phyloP scores from a whole-genome alignment of 2,329 filamentous ascomycete genomes.

The Waltergamsia citrina region DNA sequence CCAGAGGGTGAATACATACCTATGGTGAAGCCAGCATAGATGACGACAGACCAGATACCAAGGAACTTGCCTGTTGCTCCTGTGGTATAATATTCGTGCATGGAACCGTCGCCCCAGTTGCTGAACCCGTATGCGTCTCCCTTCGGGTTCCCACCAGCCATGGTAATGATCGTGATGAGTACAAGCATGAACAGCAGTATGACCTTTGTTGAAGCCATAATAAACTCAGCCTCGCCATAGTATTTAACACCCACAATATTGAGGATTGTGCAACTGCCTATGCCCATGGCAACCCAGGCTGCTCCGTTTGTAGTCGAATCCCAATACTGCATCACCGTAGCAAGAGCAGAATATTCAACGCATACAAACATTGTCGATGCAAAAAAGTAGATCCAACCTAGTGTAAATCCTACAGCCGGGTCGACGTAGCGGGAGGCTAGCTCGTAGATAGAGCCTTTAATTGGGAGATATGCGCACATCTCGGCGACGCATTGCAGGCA shows the following conservation, averaged over 20 bases:
- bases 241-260: constrained; percentile 36
- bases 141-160: constrained; percentile 58
- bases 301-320: constrained; percentile 29
- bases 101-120: constrained; percentile 31
- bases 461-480: constrained; percentile 46
- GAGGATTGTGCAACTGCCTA: constrained; percentile 33
- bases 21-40: constrained; percentile 60
- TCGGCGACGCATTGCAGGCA: constrained; percentile 40
- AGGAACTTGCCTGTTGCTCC: constrained; percentile 52
- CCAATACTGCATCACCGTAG: constrained; percentile 36
- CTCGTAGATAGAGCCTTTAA: constrained; percentile 44
- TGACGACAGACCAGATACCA: constrained; percentile 45
- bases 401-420: constrained; percentile 45
- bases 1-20: too few relatives aligned
- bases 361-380: constrained; percentile 34
- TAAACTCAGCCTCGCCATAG: constrained; percentile 34
- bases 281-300: constrained; percentile 38
- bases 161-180: constrained; percentile 55
- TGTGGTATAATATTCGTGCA: constrained; percentile 20
- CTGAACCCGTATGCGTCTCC: constrained; percentile 56
- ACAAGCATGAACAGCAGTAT: constrained; percentile 43
- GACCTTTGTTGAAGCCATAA: constrained; percentile 49
- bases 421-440: constrained; percentile 46
- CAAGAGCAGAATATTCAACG: constrained; percentile 32
- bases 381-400: constrained; percentile 43